Percentiles rank a stretch among this genome's conserved stretches.
Conservation (phyloP, 1,284 basidiomycete species). For the Trichosporon sp. region DNA sequence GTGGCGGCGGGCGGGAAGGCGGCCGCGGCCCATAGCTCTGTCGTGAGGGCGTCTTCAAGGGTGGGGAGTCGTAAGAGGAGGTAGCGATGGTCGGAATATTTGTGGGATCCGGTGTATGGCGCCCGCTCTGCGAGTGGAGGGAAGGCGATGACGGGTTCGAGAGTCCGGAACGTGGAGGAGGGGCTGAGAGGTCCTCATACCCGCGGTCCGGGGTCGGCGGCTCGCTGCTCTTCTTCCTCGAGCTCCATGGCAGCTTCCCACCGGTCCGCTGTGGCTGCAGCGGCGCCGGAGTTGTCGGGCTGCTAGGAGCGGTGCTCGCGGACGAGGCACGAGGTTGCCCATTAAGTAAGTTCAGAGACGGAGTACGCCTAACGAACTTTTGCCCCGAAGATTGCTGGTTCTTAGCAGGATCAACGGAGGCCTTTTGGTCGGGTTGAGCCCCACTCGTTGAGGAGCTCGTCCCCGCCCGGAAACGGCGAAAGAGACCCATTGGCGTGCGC, state of each 20-base stretch:
- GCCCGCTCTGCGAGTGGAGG: constrained; percentile 1
- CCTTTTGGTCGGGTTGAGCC: not conserved
- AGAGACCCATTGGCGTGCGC: constrained; percentile 28
- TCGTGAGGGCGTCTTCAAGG: constrained; percentile 7
- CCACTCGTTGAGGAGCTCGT: constrained; percentile 24
- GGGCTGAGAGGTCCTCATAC: not conserved
- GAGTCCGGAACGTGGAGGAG: constrained; percentile 4
- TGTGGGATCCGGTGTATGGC: constrained; percentile 13
- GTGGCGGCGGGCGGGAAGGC: constrained; percentile 7
- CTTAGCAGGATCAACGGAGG: not conserved
- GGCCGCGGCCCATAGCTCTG: constrained; percentile 12
- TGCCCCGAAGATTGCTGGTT: constrained; percentile 2
- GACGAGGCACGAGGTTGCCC: constrained; percentile 4
- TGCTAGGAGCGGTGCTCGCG: not conserved
- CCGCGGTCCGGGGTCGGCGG: not conserved
- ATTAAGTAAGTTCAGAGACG: constrained; percentile 18
- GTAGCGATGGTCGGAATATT: constrained; percentile 13
- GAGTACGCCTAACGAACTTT: constrained; percentile 14
- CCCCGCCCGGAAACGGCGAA: constrained; percentile 29
- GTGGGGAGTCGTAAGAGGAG: constrained; percentile 10
- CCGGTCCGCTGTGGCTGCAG: constrained; percentile 15
- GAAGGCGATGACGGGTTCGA: not conserved
- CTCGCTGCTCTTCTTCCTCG: constrained; percentile 17
- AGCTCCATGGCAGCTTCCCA: not conserved
- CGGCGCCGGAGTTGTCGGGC: not conserved